Conservation (phyloP, 148 eudicot species). For the Diospyros kaki region DNA sequence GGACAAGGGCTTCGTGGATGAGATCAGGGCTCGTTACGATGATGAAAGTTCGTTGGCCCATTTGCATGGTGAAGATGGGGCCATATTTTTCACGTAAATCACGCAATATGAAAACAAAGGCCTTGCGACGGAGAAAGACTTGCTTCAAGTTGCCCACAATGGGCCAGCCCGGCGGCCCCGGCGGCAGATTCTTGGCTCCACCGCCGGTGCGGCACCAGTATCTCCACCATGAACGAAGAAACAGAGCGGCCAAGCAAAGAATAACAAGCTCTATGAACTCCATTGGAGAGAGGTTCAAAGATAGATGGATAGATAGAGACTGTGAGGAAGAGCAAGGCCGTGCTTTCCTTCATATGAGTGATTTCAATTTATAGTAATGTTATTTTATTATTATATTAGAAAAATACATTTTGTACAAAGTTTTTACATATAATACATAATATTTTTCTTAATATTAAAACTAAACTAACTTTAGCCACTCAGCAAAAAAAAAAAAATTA, state of each 20-base stretch:
- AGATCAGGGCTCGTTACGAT: slow-evolving; percentile 70
- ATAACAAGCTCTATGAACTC: slow-evolving; percentile 47
- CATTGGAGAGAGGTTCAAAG: slow-evolving; percentile 28
- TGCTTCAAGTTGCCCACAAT: slow-evolving; percentile 78
- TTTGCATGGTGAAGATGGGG: slow-evolving; percentile 88
- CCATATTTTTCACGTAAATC: slow-evolving; percentile 74
- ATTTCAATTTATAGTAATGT: too few relatives aligned
- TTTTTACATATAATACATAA: too few relatives aligned
- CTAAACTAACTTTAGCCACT: too few relatives aligned
- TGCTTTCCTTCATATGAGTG: too few relatives aligned
- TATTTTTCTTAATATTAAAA: too few relatives aligned
- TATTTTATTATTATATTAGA: too few relatives aligned
- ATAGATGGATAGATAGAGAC: too few relatives aligned
- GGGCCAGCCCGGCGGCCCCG: slow-evolving; percentile 96
- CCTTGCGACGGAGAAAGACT: slow-evolving; percentile 69
- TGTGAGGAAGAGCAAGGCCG: too few relatives aligned
- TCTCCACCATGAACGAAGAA: slow-evolving; percentile 62
- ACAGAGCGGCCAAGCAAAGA: slow-evolving; percentile 27
- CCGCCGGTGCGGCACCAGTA: slow-evolving; percentile 25
- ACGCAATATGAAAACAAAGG: slow-evolving; percentile 62
- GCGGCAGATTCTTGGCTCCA: slow-evolving; percentile 53
- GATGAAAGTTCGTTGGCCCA: slow-evolving; percentile 87
- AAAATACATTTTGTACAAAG: too few relatives aligned
- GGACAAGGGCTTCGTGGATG: slow-evolving; percentile 86
- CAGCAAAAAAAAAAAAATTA: too few relatives aligned